Evolutionary conservation across 257 asterid genomes (phyloP).

Genomic region (Petrea volubilis): DNA sequence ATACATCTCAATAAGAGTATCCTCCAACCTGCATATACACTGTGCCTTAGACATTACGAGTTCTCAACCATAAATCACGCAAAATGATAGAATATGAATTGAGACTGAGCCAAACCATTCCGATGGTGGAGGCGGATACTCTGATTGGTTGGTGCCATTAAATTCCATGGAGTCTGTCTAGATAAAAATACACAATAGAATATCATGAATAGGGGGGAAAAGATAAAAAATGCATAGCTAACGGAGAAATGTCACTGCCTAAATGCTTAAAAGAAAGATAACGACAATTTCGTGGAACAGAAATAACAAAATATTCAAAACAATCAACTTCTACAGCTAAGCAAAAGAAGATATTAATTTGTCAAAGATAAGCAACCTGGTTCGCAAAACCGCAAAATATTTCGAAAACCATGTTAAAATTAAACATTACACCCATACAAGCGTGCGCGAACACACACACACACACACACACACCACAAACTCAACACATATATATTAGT

Average conservation of each 20-base stretch:
- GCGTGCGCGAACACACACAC: too few species aligned
- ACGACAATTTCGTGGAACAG: neutral
- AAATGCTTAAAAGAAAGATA: neutral
- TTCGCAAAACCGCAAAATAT: neutral
- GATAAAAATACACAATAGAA: slow-evolving; percentile 27
- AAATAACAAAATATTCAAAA: neutral
- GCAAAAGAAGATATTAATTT: neutral
- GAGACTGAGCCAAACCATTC: slow-evolving; percentile 67
- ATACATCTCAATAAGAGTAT: slow-evolving; percentile 82
- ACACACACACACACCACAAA: too few species aligned
- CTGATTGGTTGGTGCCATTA: slow-evolving; percentile 37
- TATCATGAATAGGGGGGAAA: slow-evolving; percentile 1
- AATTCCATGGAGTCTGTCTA: slow-evolving; percentile 49
- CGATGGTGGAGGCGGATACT: slow-evolving; percentile 83
- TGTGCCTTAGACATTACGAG: slow-evolving; percentile 31
- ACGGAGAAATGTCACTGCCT: neutral
- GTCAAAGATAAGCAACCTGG: neutral
- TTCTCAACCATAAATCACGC: slow-evolving; percentile 8
- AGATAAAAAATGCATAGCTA: slow-evolving; percentile 6
- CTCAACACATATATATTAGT: too few species aligned
- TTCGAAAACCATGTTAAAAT: too few species aligned
- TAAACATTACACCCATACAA: too few species aligned
- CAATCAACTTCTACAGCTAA: neutral
- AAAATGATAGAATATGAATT: slow-evolving; percentile 13
- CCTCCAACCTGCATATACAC: slow-evolving; percentile 75